Conservation (phyloP, 495 filamentous ascomycete genomes). For the Cenococcum geophilum region DNA sequence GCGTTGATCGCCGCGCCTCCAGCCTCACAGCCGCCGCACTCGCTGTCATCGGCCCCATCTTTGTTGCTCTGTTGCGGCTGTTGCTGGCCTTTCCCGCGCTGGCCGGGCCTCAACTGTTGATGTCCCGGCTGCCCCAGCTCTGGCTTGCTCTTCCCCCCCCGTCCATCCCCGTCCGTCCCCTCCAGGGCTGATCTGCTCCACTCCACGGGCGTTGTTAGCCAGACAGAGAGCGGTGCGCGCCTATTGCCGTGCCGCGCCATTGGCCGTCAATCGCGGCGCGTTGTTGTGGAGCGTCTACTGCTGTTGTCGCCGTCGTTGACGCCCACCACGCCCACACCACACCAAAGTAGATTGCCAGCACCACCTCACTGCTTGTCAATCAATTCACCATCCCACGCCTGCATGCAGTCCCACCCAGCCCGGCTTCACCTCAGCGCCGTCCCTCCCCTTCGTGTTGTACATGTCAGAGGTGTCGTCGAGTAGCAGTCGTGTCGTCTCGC, state of each 20-base stretch:
- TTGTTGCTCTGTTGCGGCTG: background rate
- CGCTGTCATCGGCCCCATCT: constrained; percentile 1
- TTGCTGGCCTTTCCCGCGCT: constrained; percentile 13
- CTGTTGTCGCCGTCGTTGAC: background rate
- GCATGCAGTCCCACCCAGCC: background rate
- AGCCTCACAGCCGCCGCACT: background rate
- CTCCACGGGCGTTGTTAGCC: no score
- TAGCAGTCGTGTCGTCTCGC: background rate
- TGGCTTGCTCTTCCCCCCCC: no score
- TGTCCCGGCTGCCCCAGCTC: no score
- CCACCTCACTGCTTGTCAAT: background rate
- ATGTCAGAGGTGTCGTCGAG: background rate
- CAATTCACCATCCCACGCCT: background rate
- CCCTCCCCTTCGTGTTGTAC: background rate
- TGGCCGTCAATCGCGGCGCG: no score
- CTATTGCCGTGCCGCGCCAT: no score
- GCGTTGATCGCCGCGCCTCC: constrained; percentile 22
- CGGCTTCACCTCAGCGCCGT: background rate
- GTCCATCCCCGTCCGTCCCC: no score
- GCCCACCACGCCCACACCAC: background rate
- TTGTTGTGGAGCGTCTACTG: no score
- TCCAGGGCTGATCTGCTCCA: no score
- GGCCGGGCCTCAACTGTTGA: no score
- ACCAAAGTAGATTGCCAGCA: no score
- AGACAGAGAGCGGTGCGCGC: no score